Base-by-base conservation (phyloP, 108 stramenopile genomes). In the Parietichytrium sp. region DNA sequence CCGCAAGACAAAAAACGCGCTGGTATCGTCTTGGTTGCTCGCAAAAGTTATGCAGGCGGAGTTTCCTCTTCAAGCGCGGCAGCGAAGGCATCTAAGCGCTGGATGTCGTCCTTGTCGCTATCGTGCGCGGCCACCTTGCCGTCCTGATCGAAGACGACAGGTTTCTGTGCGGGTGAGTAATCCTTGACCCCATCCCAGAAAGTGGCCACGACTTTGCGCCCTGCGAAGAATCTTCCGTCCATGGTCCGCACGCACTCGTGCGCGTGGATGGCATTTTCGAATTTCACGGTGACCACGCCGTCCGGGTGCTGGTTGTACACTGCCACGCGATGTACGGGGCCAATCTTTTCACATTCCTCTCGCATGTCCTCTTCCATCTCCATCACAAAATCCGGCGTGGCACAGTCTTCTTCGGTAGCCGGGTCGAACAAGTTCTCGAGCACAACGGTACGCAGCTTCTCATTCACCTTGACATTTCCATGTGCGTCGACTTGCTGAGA, bases 111-210 rank as follows among this genome's bases (percentile, higher is more conserved):
- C 20, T 72, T 20, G 6, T 33, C 15, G 29, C 23, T 27, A 42
- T 1, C 61, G 20, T 72, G 36, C 3, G 25, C n/a, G n/a, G n/a
- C n/a, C n/a, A n/a, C n/a, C n/a, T n/a, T n/a, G n/a, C n/a, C n/a
- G n/a, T n/a, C n/a, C n/a, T n/a, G n/a, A n/a, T n/a, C n/a, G n/a
- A n/a, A n/a, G n/a, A n/a, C n/a, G n/a, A n/a, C n/a, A n/a, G n/a
- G n/a, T n/a, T n/a, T n/a, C n/a, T n/a, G n/a, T n/a, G n/a, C n/a
- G n/a, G n/a, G n/a, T n/a, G n/a, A 42, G 33, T 18, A 72, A 25
- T 72, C 61, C n/a, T 33, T 72, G 33, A 72, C 36, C 6, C 61
- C 61, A 27, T 72, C 61, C 61, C 61, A 72, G 20, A 72, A 72
- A n/a, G 36, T 42, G 42, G 38, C n/a, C 8, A 45, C 33, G 33